Conservation (phyloP, 2,329 filamentous ascomycete species). For the Diplodia seriata region DNA sequence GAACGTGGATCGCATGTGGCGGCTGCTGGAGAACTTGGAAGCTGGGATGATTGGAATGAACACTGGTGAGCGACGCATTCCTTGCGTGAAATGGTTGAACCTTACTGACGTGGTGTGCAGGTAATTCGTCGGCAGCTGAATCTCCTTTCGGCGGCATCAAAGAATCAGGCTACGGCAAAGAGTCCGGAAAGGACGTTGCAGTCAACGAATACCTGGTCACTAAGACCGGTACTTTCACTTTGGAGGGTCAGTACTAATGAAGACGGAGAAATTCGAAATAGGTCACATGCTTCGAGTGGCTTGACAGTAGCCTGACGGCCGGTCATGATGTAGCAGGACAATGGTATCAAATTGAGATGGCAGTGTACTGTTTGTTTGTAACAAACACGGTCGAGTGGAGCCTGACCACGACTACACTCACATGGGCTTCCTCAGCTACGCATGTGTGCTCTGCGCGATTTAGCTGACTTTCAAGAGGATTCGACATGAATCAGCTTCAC, state of each 20-base stretch:
- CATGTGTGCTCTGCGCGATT: too few relatives aligned
- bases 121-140: constrained; percentile 59
- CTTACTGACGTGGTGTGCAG: not conserved
- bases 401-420: not conserved
- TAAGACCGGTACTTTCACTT: constrained; percentile 66
- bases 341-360: not conserved
- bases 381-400: not conserved
- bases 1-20: constrained; percentile 48
- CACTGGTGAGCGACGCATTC: constrained; percentile 12
- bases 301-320: not conserved
- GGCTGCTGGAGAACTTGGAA: constrained; percentile 41
- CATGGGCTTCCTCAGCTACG: not conserved
- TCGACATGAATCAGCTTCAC: not conserved
- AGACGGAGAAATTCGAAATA: not conserved
- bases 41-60: constrained; percentile 47
- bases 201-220: constrained; percentile 64
- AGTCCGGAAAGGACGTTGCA: constrained; percentile 66
- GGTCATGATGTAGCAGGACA: not conserved
- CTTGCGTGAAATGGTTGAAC: too few relatives aligned
- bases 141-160: constrained; percentile 69
- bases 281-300: not conserved
- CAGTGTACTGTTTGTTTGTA: not conserved
- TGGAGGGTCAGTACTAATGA: constrained; percentile 46
- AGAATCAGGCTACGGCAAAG: constrained; percentile 68
- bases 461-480: not conserved